These are phyloP conservation scores for Magnusiomyces paraingens DNA, from an alignment of 1,139 yeast species.

Conservation along the genomic window DNA sequence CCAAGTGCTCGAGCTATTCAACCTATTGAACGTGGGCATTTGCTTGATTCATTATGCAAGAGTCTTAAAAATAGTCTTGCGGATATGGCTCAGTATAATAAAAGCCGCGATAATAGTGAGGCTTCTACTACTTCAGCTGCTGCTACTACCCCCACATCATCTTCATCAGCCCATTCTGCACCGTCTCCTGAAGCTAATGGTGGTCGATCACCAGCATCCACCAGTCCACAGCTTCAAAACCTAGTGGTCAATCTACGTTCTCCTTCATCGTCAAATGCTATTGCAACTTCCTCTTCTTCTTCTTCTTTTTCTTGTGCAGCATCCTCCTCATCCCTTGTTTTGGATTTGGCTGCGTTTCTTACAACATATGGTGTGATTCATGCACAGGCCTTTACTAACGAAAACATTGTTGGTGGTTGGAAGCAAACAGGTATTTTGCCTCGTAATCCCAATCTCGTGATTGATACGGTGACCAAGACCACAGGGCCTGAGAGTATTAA, in stretches of 20 bases:
- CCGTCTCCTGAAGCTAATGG: not conserved
- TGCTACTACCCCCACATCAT: too few species aligned
- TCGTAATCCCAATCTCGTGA: not conserved
- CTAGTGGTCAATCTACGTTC: not conserved
- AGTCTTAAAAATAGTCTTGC: not conserved
- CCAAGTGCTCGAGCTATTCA: not conserved
- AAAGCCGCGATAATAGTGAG: not conserved
- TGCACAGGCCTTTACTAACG: not conserved
- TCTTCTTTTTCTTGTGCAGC: not conserved
- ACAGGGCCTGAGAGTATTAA: too few species aligned
- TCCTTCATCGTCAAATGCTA: too few species aligned
- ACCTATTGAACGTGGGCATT: not conserved
- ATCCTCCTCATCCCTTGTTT: not conserved
- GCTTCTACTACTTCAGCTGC: not conserved
- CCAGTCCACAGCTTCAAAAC: not conserved
- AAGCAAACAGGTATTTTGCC: constrained; percentile 4
- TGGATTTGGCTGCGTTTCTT: not conserved
- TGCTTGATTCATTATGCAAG: not conserved
- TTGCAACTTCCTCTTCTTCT: not conserved
- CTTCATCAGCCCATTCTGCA: too few species aligned
- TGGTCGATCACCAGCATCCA: not conserved
- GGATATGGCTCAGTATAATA: not conserved
- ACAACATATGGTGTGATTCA: not conserved
- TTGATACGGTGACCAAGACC: not conserved
- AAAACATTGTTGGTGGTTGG: constrained; percentile 2